Base-by-base conservation (phyloP, 225 moss, liverwort and hornwort species). In the Physcomitrellopsis africana region DNA sequence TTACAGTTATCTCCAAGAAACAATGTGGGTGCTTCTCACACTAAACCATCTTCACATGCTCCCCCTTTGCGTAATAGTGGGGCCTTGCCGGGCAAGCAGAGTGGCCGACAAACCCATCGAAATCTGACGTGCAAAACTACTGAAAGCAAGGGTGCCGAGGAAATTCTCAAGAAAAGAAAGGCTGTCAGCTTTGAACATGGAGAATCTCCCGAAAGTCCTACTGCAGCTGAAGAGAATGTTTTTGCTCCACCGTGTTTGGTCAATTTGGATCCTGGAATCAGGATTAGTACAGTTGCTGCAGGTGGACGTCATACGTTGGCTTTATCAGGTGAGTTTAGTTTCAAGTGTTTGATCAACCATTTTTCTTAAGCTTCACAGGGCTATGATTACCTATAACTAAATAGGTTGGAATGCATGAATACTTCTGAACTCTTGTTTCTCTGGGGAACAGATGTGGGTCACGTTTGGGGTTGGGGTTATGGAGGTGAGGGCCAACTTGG, bases 381-480 rank as follows among this genome's bases (percentile, higher is more conserved):
- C 14, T 29, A 32, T 1, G 5, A 13, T 23, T 3, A 9, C 52
- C 1, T 45, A 10, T 57, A 8, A 24, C n/a, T 75, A 1, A 17
- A 3, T 53, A n/a, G 14, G 23, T 11, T 14, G 49, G 27, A 51
- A 77, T 62, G 19, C 44, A 48, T 37, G 32, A 37, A 7, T 37
- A 43, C 9, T 1, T 17, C 41, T 55, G 81, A 42, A 48, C 65
- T 49, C 58, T 11, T 47, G 42, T 17, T 10, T 74, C 55, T 63
- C 55, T 79, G 79, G 70, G 32, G 51, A 73, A 79, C 81, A 99
- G 97, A 91, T 81, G 80, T 78, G 55, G 95, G 97, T 15, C 85
- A 90, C 65, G 87, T 95, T n/a, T 99, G 97, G 97, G 95, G 92
- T 72, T 99, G 97, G 97, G 97, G 97, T 69, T 99, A 93, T 70